Base-by-base conservation (phyloP, 2,329 filamentous ascomycete genomes). In the Colletotrichum chrysophilum region DNA sequence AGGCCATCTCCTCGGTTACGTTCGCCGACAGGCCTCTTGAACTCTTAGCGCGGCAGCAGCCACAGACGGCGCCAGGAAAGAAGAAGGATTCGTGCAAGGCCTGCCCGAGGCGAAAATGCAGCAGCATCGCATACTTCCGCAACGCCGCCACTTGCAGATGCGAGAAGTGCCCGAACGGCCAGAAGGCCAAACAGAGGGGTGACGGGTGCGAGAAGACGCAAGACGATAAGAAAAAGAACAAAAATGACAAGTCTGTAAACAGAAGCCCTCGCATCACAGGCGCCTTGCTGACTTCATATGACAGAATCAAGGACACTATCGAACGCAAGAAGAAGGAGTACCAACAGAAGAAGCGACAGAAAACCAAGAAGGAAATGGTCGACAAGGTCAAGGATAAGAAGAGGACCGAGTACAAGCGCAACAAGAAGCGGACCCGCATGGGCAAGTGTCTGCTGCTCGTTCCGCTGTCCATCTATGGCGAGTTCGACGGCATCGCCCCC, bases 181-280 rank as follows among this genome's bases (percentile, higher is more conserved):
- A 43, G 38, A 43, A 43, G 38, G 38, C 38, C 38, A 43, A 43
- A n/a, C 38, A 43, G 38, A 43, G 38, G 38, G 38, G 8, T 1
- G 16, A 5, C 1, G 38, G 38, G 4, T 43, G 38, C 16, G 38
- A 43, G 8, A 43, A 43, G 2, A 4, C 38, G 1, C 8, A 43
- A 43, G 38, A 43, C 38, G 38, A 43, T 3, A 43, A n/a, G 38
- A 43, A 43, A n/a, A 43, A 43, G 38, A n/a, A 43, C 38, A 43
- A 43, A 43, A 43, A 3, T n/a, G 38, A 43, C 16, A 43, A 10
- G 38, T n/a, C 5, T 1, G 38, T 43, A 1, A 2, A 43, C 38
- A 4, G 3, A 0, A n/a, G 18, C 8, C 1, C 16, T n/a, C 16
- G 38, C 4, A 43, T 10, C 16, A n/a, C 38, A n/a, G 1, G 38